A percentile compares a stretch with the other conserved stretches of the same genome.
phyloP scores from a whole-genome alignment of 2,329 filamentous ascomycete species.

The Drechslera avenae region DNA sequence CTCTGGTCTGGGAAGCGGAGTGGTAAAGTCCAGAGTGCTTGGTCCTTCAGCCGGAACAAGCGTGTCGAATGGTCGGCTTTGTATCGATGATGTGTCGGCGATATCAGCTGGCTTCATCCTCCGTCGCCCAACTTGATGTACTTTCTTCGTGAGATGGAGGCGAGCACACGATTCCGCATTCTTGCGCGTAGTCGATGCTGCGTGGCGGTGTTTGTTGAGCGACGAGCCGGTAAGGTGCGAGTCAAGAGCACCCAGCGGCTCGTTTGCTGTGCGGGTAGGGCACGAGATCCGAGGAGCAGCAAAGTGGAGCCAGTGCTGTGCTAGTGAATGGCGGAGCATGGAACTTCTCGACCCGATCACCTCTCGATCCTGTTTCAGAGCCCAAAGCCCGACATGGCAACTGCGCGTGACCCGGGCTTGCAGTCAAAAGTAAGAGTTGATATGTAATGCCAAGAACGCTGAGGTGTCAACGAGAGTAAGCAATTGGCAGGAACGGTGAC shows the following conservation, averaged over 20 bases:
- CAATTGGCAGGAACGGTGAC: conserved; percentile 7
- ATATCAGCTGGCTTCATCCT: conserved; percentile 34
- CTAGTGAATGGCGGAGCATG: conserved; percentile 11
- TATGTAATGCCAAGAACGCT: conserved; percentile 2
- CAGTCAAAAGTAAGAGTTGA: not conserved
- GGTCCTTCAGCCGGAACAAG: conserved; percentile 13
- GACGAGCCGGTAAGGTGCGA: not conserved
- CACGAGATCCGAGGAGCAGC: conserved; percentile 16
- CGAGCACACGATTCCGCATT: conserved; percentile 34
- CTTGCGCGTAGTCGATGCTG: conserved; percentile 23
- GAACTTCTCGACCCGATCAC: too few species aligned
- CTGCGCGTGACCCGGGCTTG: conserved; percentile 10
- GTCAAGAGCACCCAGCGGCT: not conserved
- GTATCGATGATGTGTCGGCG: conserved; percentile 18
- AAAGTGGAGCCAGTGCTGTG: conserved; percentile 18
- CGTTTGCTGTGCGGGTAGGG: conserved; percentile 17
- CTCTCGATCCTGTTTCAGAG: not conserved
- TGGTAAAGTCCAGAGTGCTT: conserved; percentile 42
- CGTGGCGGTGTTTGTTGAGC: conserved; percentile 1
- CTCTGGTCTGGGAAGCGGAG: conserved; percentile 27
- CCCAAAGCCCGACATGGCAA: conserved; percentile 11
- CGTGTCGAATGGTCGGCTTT: conserved; percentile 12
- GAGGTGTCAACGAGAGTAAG: conserved; percentile 9
- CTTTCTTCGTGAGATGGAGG: conserved; percentile 25
- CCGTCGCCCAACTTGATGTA: conserved; percentile 38